A percentile compares a stretch with the other conserved stretches of the same genome.
phyloP scores from a whole-genome alignment of 495 filamentous ascomycete species.

The Aspergillus affinis region DNA sequence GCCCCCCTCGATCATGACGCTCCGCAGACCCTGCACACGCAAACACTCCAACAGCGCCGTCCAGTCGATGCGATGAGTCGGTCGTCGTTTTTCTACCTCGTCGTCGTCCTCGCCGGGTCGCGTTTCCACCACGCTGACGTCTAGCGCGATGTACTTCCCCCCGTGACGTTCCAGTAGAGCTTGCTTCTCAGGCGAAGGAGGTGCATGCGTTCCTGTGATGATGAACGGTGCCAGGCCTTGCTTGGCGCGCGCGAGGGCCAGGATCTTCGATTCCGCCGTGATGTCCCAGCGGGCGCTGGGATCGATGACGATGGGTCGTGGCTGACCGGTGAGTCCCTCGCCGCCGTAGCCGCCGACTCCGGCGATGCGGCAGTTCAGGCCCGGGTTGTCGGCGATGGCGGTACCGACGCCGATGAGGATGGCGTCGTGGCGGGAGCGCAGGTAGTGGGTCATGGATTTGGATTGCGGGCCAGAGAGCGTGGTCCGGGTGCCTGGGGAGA shows the following conservation, averaged over 20 bases:
- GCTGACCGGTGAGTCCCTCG: constrained; percentile 54
- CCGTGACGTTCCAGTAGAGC: constrained; percentile 43
- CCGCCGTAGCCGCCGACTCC: constrained; percentile 53
- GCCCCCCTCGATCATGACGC: constrained; percentile 89
- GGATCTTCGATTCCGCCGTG: constrained; percentile 56
- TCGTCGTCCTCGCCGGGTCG: too few species aligned
- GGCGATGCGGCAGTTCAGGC: constrained; percentile 72
- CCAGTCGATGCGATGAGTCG: constrained; percentile 53
- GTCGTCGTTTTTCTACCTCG: constrained; percentile 6
- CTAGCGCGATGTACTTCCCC: constrained; percentile 42
- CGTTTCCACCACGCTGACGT: constrained; percentile 10
- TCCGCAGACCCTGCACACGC: constrained; percentile 55
- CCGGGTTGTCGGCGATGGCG: constrained; percentile 79
- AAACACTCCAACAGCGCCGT: constrained; percentile 55
- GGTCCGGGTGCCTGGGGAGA: constrained; percentile 73
- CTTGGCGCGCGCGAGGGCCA: constrained; percentile 59
- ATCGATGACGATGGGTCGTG: constrained; percentile 78
- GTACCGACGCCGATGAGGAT: constrained; percentile 89
- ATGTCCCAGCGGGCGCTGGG: constrained; percentile 67
- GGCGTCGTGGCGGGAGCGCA: constrained; percentile 77
- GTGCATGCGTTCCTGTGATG: constrained; percentile 40
- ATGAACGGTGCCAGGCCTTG: constrained; percentile 70
- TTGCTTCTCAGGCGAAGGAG: constrained; percentile 25
- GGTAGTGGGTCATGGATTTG: constrained; percentile 90
- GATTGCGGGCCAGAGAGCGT: constrained; percentile 74